Conservation (phyloP, 306 rosid genomes). For the Dryas drummondii region DNA sequence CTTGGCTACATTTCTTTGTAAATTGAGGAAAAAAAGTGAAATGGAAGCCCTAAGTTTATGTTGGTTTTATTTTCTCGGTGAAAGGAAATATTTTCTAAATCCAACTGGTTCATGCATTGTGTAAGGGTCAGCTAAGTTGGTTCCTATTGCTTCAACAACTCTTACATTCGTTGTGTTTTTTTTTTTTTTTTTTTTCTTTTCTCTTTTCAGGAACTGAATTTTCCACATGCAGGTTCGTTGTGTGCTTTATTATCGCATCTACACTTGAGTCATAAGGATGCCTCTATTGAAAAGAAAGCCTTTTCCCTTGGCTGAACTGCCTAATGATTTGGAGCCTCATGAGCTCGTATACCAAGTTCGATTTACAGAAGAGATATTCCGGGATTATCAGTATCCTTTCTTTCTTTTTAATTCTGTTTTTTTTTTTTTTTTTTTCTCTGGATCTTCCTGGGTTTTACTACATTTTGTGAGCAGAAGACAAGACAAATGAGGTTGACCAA, state of each 20-base stretch:
- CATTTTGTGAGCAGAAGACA: background rate
- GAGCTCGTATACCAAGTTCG: conserved; percentile 84
- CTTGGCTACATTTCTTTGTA: background rate
- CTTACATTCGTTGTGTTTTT: background rate
- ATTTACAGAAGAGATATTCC: conserved; percentile 79
- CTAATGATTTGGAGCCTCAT: conserved; percentile 64
- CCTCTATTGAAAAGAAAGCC: conserved; percentile 79
- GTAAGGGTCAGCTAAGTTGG: background rate
- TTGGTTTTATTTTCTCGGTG: background rate
- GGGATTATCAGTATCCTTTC: conserved; percentile 79
- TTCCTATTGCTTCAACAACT: background rate
- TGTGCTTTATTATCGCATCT: background rate
- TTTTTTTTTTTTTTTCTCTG: background rate
- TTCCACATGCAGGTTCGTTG: background rate
- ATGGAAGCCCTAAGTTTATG: background rate
- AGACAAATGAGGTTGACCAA: background rate
- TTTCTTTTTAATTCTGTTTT: background rate
- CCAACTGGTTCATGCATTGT: background rate
- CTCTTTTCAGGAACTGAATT: conserved; percentile 6
- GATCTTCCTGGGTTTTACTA: background rate
- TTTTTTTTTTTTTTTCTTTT: background rate
- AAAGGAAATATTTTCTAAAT: background rate
- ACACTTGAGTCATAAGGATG: conserved; percentile 41
- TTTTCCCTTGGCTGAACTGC: conserved; percentile 60
- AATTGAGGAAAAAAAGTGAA: background rate